Conservation (phyloP, 257 asterid species). For the Nicotiana undulata region DNA sequence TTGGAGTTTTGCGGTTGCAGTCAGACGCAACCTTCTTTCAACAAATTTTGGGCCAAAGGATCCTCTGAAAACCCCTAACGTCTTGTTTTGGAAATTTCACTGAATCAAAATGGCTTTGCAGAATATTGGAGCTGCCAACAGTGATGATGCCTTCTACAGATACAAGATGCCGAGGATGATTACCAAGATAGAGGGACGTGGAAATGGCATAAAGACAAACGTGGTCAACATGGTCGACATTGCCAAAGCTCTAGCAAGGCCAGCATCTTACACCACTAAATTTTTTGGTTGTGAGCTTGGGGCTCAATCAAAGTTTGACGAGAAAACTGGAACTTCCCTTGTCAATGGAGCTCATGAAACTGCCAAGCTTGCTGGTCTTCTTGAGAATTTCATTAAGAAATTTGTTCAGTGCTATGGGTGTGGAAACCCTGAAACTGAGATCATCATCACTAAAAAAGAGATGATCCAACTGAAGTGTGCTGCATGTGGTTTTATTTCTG, state of each 20-base stretch:
- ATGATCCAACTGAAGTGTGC: slow-evolving; percentile 40
- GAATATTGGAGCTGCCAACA: slow-evolving; percentile 38
- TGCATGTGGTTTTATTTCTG: slow-evolving; percentile 40
- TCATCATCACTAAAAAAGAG: slow-evolving; percentile 30
- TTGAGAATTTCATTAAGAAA: slow-evolving; percentile 33
- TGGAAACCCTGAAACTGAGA: slow-evolving; percentile 36
- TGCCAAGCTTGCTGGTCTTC: slow-evolving; percentile 36
- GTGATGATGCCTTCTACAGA: slow-evolving; percentile 45
- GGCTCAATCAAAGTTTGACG: slow-evolving; percentile 44
- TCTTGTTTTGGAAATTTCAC: not conserved
- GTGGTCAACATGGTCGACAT: slow-evolving; percentile 37
- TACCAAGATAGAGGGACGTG: slow-evolving; percentile 39
- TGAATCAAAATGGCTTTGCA: slow-evolving; percentile 29
- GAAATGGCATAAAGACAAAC: slow-evolving; percentile 41
- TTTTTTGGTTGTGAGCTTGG: slow-evolving; percentile 40
- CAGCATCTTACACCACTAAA: slow-evolving; percentile 34
- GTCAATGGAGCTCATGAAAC: slow-evolving; percentile 41
- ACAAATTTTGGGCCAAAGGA: slow-evolving; percentile 10
- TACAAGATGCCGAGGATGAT: slow-evolving; percentile 46
- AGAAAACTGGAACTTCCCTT: slow-evolving; percentile 34
- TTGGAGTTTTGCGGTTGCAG: slow-evolving; percentile 16
- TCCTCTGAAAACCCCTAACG: slow-evolving; percentile 2
- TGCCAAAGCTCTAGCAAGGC: slow-evolving; percentile 40
- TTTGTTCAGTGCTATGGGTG: slow-evolving; percentile 43
- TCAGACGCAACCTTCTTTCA: slow-evolving; percentile 12